Base-by-base conservation (phyloP, 805 yeast species). In the Metschnikowia continentalis region DNA sequence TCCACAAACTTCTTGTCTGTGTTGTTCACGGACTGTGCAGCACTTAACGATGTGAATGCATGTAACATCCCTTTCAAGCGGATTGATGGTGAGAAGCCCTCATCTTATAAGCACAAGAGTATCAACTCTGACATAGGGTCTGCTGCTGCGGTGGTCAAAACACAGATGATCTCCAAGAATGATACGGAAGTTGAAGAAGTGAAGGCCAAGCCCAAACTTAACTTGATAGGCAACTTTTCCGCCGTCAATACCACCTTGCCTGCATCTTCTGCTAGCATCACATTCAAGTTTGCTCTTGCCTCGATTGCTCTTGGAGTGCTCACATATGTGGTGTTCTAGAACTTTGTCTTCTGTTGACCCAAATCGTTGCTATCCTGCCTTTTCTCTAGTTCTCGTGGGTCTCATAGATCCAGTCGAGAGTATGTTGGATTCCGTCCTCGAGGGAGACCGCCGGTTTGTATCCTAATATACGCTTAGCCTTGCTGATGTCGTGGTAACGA, bases 401-500 rank as follows among this genome's bases (percentile, higher is more conserved):
- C 68, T 90, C 96, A 63, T 90, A 85, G 86, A 91, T 85, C 95
- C 96, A 90, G 48, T 83, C 88, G 52, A 90, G 72, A 1, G 97
- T 90, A 56, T 78, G 79, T 55, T 77, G 76, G 58, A 90, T 88
- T 52, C 97, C 96, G 54, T 84, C 81, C 65, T 87, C 90, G 44
- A 89, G 68, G 56, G 77, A 86, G 52, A 90, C 91, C 35, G 76
- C 78, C 37, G 99, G 99, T 55, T 74, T 71, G 67, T 94, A 94
- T 2, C 86, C 96, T 50, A 94, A 74, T 15, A 84, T 54, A 11
- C 69, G 68, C 63, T 89, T 90, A 4, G 99, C 98, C 69, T 90
- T 92, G 35, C 87, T 61, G 54, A 94, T 90, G 64, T 91, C 89
- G 67, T 92, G 97, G 68, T 94, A 94, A 68, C 99, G 85, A 54